Evolutionary conservation across 306 rosid genomes (phyloP).

Genomic region (Citrullus amarus): DNA sequence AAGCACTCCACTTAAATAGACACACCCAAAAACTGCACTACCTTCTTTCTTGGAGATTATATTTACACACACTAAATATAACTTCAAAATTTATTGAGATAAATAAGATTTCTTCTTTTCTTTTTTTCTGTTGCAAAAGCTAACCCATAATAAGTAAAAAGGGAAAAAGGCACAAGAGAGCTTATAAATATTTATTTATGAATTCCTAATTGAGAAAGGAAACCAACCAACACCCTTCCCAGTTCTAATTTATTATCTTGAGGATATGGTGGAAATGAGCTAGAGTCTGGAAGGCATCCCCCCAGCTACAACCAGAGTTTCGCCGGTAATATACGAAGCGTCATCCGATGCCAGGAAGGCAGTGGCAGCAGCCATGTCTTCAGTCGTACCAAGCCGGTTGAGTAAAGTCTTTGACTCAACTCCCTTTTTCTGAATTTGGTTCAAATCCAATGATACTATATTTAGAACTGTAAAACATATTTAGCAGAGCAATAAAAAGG

Average conservation of each 20-base stretch:
- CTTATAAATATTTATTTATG: background rate
- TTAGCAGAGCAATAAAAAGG: background rate
- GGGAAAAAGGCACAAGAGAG: background rate
- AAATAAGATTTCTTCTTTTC: background rate
- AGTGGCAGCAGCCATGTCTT: slow-evolving; percentile 80
- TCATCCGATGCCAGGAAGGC: slow-evolving; percentile 91
- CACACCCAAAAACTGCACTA: background rate
- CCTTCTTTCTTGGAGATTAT: background rate
- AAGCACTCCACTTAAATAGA: background rate
- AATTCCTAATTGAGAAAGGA: background rate
- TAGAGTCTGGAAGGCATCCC: slow-evolving; percentile 84
- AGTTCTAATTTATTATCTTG: background rate
- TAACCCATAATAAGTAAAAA: background rate
- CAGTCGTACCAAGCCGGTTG: slow-evolving; percentile 77
- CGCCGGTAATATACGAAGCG: slow-evolving; percentile 89
- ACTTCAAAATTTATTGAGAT: background rate
- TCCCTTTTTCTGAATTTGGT: slow-evolving; percentile 36
- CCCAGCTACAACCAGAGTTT: slow-evolving; percentile 88
- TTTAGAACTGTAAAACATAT: background rate
- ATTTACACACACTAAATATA: background rate
- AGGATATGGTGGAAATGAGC: slow-evolving; percentile 3
- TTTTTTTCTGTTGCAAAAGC: background rate
- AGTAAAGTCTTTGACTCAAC: slow-evolving; percentile 55
- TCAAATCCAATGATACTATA: background rate
- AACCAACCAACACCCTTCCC: background rate